Evolutionary conservation across 2,329 filamentous ascomycete species (phyloP), one percentile per base, ranked within the genome.

Genomic region (Albophoma yamanashiensis): DNA sequence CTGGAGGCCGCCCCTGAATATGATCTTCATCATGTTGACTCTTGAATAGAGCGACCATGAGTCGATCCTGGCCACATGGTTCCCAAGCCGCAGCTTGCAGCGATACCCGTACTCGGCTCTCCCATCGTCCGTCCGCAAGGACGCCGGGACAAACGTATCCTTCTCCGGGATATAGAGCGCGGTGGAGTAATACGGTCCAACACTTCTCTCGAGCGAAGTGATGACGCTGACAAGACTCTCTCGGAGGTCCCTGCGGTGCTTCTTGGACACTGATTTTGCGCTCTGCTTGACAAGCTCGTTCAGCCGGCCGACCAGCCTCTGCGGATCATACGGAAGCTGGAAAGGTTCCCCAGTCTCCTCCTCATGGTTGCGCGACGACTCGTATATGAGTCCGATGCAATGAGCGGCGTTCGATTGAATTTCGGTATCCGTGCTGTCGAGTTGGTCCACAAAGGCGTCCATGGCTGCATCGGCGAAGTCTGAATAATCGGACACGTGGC

Each of bases 391-490:
- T 0, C 91, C 91, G 61, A 96, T 92, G 70, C 90, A 90, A 68
- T 88, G 84, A 4, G 88, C 91, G 0, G 91, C 88, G 4, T 88
- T 85, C 55, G 91, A 85, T 68, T 94, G 90, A 1, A 96, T 89
- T 11, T 82, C 78, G 0, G 85, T 77, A 61, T 91, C 86, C 39
- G 80, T 80, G 70, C 89, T 91, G 62, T 92, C 86, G 22, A 96
- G 86, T 73, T 96, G 92, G 56, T 96, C 91, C 50, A 90, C 86
- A 66, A 96, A 91, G 2, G 88, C 86, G 58, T 94, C 89, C 67
- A 94, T 82, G 20, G 89, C 88, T 36, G 84, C 76, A 64, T 91
- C 86, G 39, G 88, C 90, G 62, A 86, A 80, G 20, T 83, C 81
- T 65, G 89, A 85, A 52, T 92, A 79, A 67, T 93, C 89, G 4